Percentiles rank a stretch among this genome's conserved stretches.
Evolutionary conservation across 208 protist genomes (phyloP).

Genomic region (Acanthamoeba comandoni): DNA sequence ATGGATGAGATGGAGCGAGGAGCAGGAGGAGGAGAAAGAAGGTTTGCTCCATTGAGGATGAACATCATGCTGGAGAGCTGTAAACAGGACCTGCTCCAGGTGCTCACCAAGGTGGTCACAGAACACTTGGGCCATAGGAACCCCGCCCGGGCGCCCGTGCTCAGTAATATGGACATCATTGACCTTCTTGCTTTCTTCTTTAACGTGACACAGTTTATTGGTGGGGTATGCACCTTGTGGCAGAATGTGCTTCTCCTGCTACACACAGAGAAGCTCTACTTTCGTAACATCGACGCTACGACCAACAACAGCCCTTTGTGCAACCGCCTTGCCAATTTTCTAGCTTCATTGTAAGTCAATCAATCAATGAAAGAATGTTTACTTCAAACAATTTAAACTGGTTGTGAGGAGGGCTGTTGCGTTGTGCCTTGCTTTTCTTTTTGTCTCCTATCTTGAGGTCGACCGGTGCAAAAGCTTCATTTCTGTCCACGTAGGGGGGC

Average conservation of each 20-base stretch:
- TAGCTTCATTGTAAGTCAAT: no score
- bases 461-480: no score
- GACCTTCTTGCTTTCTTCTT: constrained; percentile 64
- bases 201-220: constrained; percentile 28
- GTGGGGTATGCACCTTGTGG: constrained; percentile 46
- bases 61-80: constrained; percentile 36
- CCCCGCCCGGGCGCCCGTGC: neutral
- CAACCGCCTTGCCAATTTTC: no score
- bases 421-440: no score
- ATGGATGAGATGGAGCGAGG: constrained; percentile 60
- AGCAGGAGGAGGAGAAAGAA: neutral
- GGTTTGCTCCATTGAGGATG: constrained; percentile 24
- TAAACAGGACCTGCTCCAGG: neutral
- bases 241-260: constrained; percentile 10
- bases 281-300: constrained; percentile 1
- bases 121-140: neutral
- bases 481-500: no score
- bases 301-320: no score
- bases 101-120: neutral
- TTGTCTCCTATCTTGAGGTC: no score
- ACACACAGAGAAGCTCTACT: constrained; percentile 53
- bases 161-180: constrained; percentile 22
- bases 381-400: no score
- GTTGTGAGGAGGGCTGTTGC: no score
- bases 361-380: no score